Evolutionary conservation across 164 flowering plant species (phyloP), one percentile per base, ranked within the genome.

Genomic region (Vitis labrusca): DNA sequence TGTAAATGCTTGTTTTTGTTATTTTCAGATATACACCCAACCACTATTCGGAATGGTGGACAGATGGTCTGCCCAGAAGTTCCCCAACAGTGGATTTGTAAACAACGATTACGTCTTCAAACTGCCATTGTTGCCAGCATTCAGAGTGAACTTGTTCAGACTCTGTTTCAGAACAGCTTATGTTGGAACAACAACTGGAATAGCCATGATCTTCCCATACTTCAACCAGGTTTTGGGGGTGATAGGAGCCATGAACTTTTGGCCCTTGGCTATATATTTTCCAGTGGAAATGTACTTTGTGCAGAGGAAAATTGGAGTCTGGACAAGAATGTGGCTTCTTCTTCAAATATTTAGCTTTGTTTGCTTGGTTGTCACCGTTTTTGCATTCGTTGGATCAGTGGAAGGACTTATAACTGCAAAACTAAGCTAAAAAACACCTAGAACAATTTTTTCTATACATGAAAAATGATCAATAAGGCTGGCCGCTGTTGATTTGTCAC

Each of bases 241-340:
- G 17, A 44, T 85, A 48, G 96, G 90, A 49, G 85, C 83, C 19
- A 50, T 87, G 9, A 82, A 65, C 51, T 88, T 85, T 64, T 90
- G 89, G 91, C 96, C 96, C 1, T 32, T 90, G 53, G 71, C 85
- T 3, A 81, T 88, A 65, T 89, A 90, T 67, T 90, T 89, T 72
- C 96, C 96, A 0, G 88, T 87, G 58, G 79, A 83, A 57, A 88
- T 90, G 96, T 90, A 88, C 76, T 65, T 82, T 10, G 81, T 71
- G 64, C 93, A 85, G 74, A 81, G 47, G 65, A 82, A 80, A 10
- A 77, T 84, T 16, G 72, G 65, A 17, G 48, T 78, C 2, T 89
- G 91, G 89, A 80, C 86, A 23, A 51, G 37, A n/a, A 76, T 71
- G 67, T 87, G 90, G 88, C 63, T 88, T 19, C n/a, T 76, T 68